Evolutionary conservation across 2,329 filamentous ascomycete species (phyloP), one percentile per base, ranked within the genome.

Genomic region (Monosporascus sp.): DNA sequence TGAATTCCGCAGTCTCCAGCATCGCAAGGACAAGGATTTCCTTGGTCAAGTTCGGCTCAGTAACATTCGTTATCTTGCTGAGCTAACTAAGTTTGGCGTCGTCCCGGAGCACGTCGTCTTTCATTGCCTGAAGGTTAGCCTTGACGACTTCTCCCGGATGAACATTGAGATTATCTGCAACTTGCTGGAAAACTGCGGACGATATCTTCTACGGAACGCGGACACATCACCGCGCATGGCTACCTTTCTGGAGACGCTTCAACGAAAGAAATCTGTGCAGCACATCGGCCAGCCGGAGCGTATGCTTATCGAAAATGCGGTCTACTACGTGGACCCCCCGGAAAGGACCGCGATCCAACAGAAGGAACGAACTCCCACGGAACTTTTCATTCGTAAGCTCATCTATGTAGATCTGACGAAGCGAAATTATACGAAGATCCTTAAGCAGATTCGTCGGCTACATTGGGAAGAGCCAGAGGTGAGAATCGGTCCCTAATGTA

Each of bases 111-210:
- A 99, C 70, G 93, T 99, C 58, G 95, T 99, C 51, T 99, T 99
- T 67, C 94, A 99, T 67, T 99, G 94, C 67, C 83, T 99, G 63
- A 99, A 97, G 70, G 93, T 99, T 68, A 95, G 93, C 61, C 75
- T 99, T 27, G 94, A 99, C 64, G 94, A 99, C 65, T 99, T 99
- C 66, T 97, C 94, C 2, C 84, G 93, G 56, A 97, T 97, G 89
- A 99, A 99, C 65, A 97, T 99, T 58, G 95, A 99, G 70, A 97
- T 99, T 62, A 93, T 99, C 58, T 95, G 92, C 65, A 96, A 95
- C 65, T 78, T 99, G 27, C 79, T 99, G 22, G 94, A 99, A 69
- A 97, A 97, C 59, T 99, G 95, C 65, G 94, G 94, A 44, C 85
- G 94, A 18, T 99, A 97, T 70, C 77, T 99, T 22, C 80, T 99